phyloP scores from a whole-genome alignment of 164 flowering plant genomes.

The Akebia trifoliata region DNA sequence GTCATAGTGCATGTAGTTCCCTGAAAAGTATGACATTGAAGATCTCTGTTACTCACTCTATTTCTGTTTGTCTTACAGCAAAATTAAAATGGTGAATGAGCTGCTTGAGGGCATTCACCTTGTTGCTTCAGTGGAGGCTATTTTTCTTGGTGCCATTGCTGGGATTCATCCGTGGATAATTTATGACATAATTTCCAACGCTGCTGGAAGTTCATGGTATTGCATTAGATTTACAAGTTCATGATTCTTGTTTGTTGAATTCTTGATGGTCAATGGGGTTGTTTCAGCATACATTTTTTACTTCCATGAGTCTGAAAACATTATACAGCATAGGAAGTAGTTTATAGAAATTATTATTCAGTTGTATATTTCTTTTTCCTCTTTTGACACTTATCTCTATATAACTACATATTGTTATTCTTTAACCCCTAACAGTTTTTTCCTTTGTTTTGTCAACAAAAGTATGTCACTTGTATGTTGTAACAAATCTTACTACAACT shows the following conservation, averaged over 20 bases:
- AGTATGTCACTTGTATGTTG: too few species aligned
- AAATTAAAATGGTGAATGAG: slow-evolving; percentile 69
- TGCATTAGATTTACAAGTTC: slow-evolving; percentile 7
- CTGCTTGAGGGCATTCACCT: slow-evolving; percentile 90
- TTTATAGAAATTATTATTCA: not conserved
- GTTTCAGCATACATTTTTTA: not conserved
- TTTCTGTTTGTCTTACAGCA: slow-evolving; percentile 47
- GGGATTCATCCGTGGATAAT: slow-evolving; percentile 87
- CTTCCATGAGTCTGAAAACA: not conserved
- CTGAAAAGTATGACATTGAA: too few species aligned
- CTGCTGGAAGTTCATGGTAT: slow-evolving; percentile 98
- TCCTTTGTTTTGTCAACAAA: too few species aligned
- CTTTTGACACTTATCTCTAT: not conserved
- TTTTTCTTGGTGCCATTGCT: slow-evolving; percentile 72
- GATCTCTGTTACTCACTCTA: too few species aligned
- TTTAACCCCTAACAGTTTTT: too few species aligned
- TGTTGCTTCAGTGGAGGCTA: slow-evolving; percentile 81
- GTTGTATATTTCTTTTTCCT: not conserved
- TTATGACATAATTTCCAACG: slow-evolving; percentile 89
- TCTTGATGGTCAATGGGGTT: not conserved
- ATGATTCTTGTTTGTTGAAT: slow-evolving; percentile 3
- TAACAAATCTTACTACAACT: too few species aligned
- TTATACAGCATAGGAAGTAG: not conserved
- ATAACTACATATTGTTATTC: too few species aligned
- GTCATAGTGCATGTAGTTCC: too few species aligned